Conservation (phyloP, 345 rosid species). For the Eucalyptus sideroxylon region DNA sequence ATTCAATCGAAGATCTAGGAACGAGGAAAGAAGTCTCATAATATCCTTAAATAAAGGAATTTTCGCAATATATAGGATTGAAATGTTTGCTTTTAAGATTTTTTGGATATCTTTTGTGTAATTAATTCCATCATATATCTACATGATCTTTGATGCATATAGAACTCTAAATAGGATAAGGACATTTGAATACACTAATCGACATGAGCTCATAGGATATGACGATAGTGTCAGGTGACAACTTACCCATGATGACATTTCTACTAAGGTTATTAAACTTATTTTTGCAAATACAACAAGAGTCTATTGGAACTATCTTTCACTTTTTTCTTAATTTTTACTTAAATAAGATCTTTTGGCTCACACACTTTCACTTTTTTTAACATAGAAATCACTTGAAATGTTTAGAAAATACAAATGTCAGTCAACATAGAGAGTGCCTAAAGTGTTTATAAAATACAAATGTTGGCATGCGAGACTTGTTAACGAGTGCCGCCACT, state of each 20-base stretch:
- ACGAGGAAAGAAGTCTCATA: not conserved
- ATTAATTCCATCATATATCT: not conserved
- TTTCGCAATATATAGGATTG: rapidly evolving
- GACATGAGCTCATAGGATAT: not conserved
- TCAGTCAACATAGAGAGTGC: not conserved
- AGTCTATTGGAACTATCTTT: not conserved
- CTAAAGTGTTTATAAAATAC: not conserved
- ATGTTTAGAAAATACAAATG: not conserved
- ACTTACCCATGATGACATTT: not conserved
- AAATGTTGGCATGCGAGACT: not conserved
- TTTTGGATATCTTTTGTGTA: not conserved
- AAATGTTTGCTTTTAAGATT: not conserved
- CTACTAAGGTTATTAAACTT: not conserved
- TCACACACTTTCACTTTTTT: not conserved
- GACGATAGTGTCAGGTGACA: no score
- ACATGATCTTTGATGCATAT: not conserved
- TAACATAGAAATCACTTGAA: not conserved
- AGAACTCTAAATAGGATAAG: not conserved
- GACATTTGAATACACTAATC: not conserved
- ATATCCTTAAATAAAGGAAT: not conserved
- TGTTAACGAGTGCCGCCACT: rapidly evolving
- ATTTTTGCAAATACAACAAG: not conserved
- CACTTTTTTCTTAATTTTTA: not conserved
- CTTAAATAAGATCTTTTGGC: not conserved
- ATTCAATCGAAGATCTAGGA: not conserved